Base-by-base conservation (phyloP, 371 early-diverging fungal species). In the Sporodiniella umbellata region DNA sequence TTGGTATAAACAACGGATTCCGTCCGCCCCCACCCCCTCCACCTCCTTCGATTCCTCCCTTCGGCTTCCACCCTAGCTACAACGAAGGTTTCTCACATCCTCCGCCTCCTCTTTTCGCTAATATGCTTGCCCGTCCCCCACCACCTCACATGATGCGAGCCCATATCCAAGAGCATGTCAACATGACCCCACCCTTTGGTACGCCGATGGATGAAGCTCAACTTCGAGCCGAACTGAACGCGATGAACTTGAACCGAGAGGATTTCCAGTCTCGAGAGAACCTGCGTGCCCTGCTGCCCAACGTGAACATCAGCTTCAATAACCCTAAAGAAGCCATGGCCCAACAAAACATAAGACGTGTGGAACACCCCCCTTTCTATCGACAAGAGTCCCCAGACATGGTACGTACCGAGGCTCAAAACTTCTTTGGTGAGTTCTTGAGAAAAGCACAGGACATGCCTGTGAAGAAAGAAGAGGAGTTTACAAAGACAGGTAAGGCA, bases 391-490 rank as follows among this genome's bases (percentile, higher is more conserved):
- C 40, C 8, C 21, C 15, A 21, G 6, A 8, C 8, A 21, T 19
- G 40, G 21, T 72, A 14, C 58, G 73, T 33, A 65, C 70, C 7
- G 78, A 80, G 42, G 80, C 84, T 4, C 87, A 88, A 37, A 64
- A 72, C 39, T 85, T 87, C 52, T 77, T 88, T 60, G 83, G 81
- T 8, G 84, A 86, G 15, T 85, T 85, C 45, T 60, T 87, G 52
- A 79, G 85, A 33, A 86, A 86, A 15, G 88, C 88, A 42, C 40
- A 56, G 47, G 64, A 48, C 8, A 48, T 37, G 33, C 49, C 58
- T 43, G 47, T 50, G 21, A 64, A 55, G 45, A 40, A 42, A 31
- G 46, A 51, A 8, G 50, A 53, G 31, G 21, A 35, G 30, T 26
- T 15, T 44, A 15, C 48, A 35, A 48, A 35, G 24, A 43, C 51